Conservation (phyloP, 768 basidiomycete genomes). For the Kwoniella dejecticola region DNA sequence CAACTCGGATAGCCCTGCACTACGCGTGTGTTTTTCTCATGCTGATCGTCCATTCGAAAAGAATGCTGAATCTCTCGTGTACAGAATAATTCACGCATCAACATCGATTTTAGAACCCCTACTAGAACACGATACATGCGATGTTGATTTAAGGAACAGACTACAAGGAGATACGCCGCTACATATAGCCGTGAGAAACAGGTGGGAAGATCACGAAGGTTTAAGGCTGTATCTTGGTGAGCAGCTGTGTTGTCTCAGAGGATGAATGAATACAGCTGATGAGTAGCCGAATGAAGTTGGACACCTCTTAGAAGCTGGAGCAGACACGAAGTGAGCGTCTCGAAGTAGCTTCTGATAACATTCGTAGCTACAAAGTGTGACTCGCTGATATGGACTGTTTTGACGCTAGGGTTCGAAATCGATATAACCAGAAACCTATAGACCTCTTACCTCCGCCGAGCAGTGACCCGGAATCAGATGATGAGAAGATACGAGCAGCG, state of each 20-base stretch:
- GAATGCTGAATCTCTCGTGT: constrained; percentile 27
- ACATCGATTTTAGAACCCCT: constrained; percentile 70
- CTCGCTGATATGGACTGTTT: neutral
- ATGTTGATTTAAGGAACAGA: constrained; percentile 75
- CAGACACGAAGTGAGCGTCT: constrained; percentile 65
- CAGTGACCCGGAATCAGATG: constrained; percentile 55
- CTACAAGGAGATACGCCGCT: constrained; percentile 73
- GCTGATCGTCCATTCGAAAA: neutral
- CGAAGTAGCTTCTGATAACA: no score
- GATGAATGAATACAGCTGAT: neutral
- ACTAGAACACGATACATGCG: constrained; percentile 72
- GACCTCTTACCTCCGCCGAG: constrained; percentile 61
- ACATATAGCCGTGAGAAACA: constrained; percentile 66
- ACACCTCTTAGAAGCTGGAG: constrained; percentile 72
- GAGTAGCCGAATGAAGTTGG: constrained; percentile 18
- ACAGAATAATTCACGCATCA: constrained; percentile 61
- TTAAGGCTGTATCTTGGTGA: constrained; percentile 63
- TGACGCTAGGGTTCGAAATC: constrained; percentile 68
- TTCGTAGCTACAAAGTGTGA: neutral
- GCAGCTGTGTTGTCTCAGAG: neutral
- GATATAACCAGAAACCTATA: constrained; percentile 63
- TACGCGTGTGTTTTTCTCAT: constrained; percentile 63
- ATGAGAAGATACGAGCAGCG: constrained; percentile 61
- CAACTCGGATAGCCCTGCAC: constrained; percentile 63
- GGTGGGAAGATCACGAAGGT: constrained; percentile 62